These are phyloP conservation scores for Anisodus tanguticus DNA, from an alignment of 257 asterid genomes.

Conservation along the genomic window DNA sequence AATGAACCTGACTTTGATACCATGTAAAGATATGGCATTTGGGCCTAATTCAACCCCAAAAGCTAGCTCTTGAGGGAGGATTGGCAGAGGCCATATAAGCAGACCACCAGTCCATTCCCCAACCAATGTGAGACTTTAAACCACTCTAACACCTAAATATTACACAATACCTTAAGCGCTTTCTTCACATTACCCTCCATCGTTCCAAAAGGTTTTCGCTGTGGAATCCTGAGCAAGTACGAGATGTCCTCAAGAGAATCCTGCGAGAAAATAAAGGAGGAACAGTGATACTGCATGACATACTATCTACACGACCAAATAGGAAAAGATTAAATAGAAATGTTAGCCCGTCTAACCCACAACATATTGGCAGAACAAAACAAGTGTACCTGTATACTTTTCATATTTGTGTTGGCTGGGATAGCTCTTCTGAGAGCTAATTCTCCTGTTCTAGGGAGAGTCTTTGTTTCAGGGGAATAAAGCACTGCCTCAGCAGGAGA, in stretches of 20 bases:
- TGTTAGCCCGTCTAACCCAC: not conserved
- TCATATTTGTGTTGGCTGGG: constrained; percentile 95
- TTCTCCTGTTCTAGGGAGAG: constrained; percentile 90
- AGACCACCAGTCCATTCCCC: too few species aligned
- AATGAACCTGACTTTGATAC: too few species aligned
- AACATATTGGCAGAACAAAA: not conserved
- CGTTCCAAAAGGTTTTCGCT: constrained; percentile 93
- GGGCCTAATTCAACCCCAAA: too few species aligned
- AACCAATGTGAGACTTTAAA: too few species aligned
- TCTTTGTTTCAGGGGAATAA: constrained; percentile 93
- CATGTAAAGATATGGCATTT: too few species aligned
- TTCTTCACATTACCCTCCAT: constrained; percentile 97
- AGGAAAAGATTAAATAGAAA: not conserved
- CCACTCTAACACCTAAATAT: not conserved
- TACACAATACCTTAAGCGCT: constrained; percentile 75
- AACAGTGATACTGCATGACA: not conserved
- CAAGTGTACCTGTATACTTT: constrained; percentile 75
- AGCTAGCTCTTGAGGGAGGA: too few species aligned
- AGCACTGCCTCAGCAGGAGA: constrained; percentile 90
- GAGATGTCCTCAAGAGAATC: constrained; percentile 94
- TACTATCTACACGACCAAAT: not conserved
- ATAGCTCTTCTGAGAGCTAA: constrained; percentile 95
- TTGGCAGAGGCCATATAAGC: too few species aligned
- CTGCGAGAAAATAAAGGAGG: constrained; percentile 43
- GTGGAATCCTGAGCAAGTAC: constrained; percentile 96